These are phyloP conservation scores for Stylosanthes scabra DNA, from an alignment of 331 rosid species.

Conservation along the genomic window DNA sequence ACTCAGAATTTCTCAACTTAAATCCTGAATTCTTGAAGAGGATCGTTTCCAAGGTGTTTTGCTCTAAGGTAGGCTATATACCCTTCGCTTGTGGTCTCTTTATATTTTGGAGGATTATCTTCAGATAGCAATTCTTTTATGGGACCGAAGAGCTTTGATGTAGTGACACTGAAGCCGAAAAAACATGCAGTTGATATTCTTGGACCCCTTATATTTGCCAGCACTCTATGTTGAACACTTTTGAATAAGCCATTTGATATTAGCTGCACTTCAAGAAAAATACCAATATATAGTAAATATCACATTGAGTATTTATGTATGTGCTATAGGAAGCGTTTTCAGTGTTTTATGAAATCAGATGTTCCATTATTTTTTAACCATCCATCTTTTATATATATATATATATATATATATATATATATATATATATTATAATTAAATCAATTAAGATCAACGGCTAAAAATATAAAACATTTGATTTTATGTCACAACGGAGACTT, in stretches of 20 bases:
- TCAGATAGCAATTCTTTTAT: constrained; percentile 44
- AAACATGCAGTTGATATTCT: constrained; percentile 47
- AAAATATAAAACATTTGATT: too few relatives aligned
- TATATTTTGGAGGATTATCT: constrained; percentile 42
- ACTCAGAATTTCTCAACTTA: not conserved
- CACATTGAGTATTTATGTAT: too few relatives aligned
- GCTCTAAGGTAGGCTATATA: not conserved
- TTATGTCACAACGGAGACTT: too few relatives aligned
- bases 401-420: too few relatives aligned
- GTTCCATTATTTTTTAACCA: too few relatives aligned
- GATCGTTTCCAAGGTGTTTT: constrained; percentile 13
- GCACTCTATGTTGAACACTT: constrained; percentile 48
- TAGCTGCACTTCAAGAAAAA: constrained; percentile 33
- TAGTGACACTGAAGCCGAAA: constrained; percentile 5
- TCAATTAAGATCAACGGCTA: too few relatives aligned
- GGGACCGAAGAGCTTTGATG: constrained; percentile 31
- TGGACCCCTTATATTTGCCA: constrained; percentile 40
- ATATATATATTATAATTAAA: too few relatives aligned
- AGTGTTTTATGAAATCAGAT: too few relatives aligned
- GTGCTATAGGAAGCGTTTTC: too few relatives aligned
- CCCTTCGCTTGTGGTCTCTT: constrained; percentile 29
- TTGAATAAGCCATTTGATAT: constrained; percentile 50
- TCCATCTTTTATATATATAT: too few relatives aligned
- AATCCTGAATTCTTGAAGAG: constrained; percentile 10
- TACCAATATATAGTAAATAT: too few relatives aligned